Conservation (phyloP, 2,329 filamentous ascomycete genomes). For the Claviceps cyperi region DNA sequence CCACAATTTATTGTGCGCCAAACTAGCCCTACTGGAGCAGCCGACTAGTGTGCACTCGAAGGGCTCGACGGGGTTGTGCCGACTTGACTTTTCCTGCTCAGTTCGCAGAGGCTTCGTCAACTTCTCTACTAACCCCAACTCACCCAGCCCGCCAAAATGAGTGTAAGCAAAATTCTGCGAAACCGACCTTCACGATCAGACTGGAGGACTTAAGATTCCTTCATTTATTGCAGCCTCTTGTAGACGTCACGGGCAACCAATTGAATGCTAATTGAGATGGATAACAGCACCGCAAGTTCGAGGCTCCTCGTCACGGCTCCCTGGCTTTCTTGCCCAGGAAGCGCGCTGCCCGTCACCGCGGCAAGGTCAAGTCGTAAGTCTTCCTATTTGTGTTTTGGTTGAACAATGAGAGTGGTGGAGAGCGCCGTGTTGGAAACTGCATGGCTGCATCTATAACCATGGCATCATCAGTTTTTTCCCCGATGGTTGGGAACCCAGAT, state of each 20-base stretch:
- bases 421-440: not conserved
- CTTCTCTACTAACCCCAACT: constrained; percentile 7
- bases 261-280: constrained; percentile 6
- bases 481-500: not conserved
- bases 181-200: no score
- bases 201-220: no score
- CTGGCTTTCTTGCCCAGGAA: constrained; percentile 80
- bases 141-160: constrained; percentile 1
- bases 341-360: constrained; percentile 84
- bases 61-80: not conserved
- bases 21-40: constrained; percentile 1
- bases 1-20: constrained; percentile 17
- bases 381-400: not conserved
- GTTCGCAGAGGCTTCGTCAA: constrained; percentile 21
- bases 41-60: not conserved
- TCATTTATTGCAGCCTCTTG: not conserved
- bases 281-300: constrained; percentile 41
- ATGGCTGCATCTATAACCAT: not conserved
- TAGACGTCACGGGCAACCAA: not conserved
- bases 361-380: constrained; percentile 95
- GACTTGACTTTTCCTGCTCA: constrained; percentile 12
- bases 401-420: not conserved
- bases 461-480: not conserved
- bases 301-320: constrained; percentile 92
- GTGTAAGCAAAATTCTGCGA: constrained; percentile 17